Evolutionary conservation across 2,329 filamentous ascomycete genomes (phyloP).

Genomic region (Verticillium zaregamsianum): DNA sequence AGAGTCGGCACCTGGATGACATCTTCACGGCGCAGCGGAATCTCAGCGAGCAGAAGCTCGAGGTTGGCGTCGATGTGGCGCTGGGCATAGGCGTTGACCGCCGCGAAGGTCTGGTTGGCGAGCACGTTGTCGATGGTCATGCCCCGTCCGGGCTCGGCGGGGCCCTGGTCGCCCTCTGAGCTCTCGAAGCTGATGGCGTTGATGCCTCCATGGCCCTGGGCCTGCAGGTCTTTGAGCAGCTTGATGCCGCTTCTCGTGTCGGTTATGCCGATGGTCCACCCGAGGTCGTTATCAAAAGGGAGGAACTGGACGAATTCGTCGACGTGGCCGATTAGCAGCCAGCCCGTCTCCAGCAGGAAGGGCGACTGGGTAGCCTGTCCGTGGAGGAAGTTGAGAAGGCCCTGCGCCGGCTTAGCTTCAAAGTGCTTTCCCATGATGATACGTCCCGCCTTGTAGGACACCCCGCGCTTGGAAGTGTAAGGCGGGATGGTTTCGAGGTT

Average conservation of each 20-base stretch:
- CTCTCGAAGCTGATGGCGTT: not conserved
- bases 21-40: constrained; percentile 15
- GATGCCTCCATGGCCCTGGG: constrained; percentile 16
- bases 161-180: not conserved
- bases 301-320: constrained; percentile 28
- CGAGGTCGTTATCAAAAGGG: constrained; percentile 11
- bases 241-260: constrained; percentile 16
- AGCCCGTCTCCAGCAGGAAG: constrained; percentile 25
- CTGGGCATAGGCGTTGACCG: constrained; percentile 2
- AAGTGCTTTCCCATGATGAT: not conserved
- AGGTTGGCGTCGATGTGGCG: constrained; percentile 6
- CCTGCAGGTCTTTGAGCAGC: constrained; percentile 15
- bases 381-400: constrained; percentile 21
- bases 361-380: constrained; percentile 29
- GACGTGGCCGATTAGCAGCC: constrained; percentile 24
- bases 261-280: constrained; percentile 16
- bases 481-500: constrained; percentile 36
- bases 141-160: not conserved
- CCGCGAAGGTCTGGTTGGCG: constrained; percentile 1
- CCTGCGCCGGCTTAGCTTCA: constrained; percentile 2
- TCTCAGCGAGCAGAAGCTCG: constrained; percentile 5
- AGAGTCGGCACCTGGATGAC: constrained; percentile 16
- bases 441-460: not conserved
- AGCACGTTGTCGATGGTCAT: constrained; percentile 9
- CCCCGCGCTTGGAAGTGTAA: constrained; percentile 1